Evolutionary conservation across 1,284 basidiomycete species (phyloP).

Genomic region (Fistulinella cinereoalba): DNA sequence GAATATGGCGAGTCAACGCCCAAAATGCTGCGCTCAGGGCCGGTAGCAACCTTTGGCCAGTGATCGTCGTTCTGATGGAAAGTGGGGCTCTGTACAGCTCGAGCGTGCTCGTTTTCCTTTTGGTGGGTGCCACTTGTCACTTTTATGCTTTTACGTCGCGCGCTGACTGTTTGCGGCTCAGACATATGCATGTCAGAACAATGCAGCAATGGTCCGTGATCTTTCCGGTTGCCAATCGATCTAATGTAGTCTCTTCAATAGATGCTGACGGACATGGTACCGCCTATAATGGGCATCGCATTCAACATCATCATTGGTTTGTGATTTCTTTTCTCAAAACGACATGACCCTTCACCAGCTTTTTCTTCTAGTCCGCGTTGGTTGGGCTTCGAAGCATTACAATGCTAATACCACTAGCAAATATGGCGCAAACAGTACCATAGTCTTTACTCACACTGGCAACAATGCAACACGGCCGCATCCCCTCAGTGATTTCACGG

Average conservation of each 20-base stretch:
- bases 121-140: background rate
- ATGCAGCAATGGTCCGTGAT: conserved; percentile 6
- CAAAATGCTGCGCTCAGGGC: background rate
- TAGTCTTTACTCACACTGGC: background rate
- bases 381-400: background rate
- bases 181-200: conserved; percentile 8
- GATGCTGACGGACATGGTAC: conserved; percentile 11
- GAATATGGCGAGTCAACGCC: conserved; percentile 8
- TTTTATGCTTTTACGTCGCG: background rate
- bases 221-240: background rate
- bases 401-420: background rate
- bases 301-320: conserved; percentile 12
- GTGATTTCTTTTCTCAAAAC: background rate
- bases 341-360: background rate
- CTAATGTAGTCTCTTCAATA: background rate
- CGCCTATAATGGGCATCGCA: conserved; percentile 11
- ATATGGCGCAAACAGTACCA: background rate
- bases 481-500: background rate
- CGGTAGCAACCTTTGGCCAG: conserved; percentile 3
- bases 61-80: conserved; percentile 9
- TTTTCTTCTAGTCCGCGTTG: conserved; percentile 1
- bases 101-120: conserved; percentile 3
- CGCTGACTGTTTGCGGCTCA: background rate
- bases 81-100: conserved; percentile 12
- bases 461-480: background rate